Evolutionary conservation across 2,329 filamentous ascomycete species (phyloP).

Genomic region (Rhinocladiella similis): DNA sequence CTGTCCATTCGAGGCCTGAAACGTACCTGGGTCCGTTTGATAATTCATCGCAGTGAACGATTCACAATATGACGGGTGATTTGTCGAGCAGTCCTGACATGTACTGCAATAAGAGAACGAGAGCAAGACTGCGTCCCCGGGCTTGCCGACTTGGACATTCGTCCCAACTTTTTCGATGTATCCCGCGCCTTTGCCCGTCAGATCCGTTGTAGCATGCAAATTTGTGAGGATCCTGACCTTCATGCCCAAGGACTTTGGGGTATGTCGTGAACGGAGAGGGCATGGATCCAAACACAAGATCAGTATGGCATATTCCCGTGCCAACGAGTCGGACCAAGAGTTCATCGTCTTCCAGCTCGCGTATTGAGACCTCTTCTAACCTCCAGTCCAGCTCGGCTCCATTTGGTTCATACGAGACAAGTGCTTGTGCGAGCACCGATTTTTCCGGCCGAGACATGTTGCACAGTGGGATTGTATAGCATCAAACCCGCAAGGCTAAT

Average conservation of each 20-base stretch:
- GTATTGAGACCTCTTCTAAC: background rate
- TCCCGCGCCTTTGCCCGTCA: background rate
- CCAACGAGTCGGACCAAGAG: too few relatives aligned
- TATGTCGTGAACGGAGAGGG: background rate
- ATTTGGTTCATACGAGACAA: too few relatives aligned
- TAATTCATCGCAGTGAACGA: background rate
- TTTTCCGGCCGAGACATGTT: too few relatives aligned
- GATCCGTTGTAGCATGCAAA: too few relatives aligned
- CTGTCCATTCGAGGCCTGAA: background rate
- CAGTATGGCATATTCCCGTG: too few relatives aligned
- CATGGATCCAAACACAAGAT: too few relatives aligned
- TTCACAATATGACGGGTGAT: background rate
- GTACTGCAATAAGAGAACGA: background rate
- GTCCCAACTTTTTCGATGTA: background rate
- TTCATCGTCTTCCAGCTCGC: too few relatives aligned
- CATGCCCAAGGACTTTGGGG: constrained; percentile 1
- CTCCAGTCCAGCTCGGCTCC: background rate
- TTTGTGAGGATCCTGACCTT: background rate
- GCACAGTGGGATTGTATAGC: too few relatives aligned
- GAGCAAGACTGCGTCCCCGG: background rate
- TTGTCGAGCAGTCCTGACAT: background rate
- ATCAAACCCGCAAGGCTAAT: too few relatives aligned
- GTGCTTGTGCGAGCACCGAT: too few relatives aligned
- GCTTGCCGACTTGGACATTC: background rate
- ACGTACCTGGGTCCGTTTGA: too few relatives aligned